These are phyloP conservation scores for Salix suchowensis DNA, from an alignment of 345 rosid genomes.

Conservation along the genomic window DNA sequence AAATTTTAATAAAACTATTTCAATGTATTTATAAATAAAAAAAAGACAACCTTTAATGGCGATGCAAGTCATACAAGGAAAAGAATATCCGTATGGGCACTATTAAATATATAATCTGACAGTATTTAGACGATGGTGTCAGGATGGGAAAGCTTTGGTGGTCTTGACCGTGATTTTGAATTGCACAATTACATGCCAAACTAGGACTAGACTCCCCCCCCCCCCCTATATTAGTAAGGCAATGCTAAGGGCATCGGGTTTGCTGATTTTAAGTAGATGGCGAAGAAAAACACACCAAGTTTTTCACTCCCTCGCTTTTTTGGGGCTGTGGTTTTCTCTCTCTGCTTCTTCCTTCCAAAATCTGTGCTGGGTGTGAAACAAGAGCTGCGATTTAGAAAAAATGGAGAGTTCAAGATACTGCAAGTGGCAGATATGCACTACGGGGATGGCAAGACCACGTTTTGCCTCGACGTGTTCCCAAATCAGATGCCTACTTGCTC, in stretches of 20 bases:
- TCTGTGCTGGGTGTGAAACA: slow-evolving; percentile 3
- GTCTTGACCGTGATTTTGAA: background rate
- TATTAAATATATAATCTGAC: too few species aligned
- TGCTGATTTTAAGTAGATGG: background rate
- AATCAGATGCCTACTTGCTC: slow-evolving; percentile 52
- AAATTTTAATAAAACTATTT: too few species aligned
- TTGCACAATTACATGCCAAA: background rate
- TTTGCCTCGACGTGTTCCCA: slow-evolving; percentile 49
- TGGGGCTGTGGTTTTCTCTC: background rate
- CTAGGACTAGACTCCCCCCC: background rate
- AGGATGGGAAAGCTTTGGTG: background rate
- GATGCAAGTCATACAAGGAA: background rate
- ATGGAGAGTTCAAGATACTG: slow-evolving; percentile 75
- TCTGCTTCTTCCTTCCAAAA: background rate
- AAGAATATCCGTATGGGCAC: background rate
- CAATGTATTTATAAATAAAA: too few species aligned
- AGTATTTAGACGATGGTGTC: background rate
- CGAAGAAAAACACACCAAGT: background rate
- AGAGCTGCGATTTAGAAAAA: slow-evolving; percentile 42
- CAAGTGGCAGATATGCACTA: slow-evolving; percentile 96
- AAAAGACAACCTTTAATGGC: too few species aligned
- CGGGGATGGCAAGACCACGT: slow-evolving; percentile 57
- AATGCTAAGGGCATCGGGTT: background rate
- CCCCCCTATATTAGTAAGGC: background rate
- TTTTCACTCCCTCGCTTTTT: background rate